A percentile compares a stretch with the other conserved stretches of the same genome.
These are phyloP conservation scores for Byssothecium circinans DNA, from an alignment of 2,329 filamentous ascomycete genomes.

Conservation along the genomic window DNA sequence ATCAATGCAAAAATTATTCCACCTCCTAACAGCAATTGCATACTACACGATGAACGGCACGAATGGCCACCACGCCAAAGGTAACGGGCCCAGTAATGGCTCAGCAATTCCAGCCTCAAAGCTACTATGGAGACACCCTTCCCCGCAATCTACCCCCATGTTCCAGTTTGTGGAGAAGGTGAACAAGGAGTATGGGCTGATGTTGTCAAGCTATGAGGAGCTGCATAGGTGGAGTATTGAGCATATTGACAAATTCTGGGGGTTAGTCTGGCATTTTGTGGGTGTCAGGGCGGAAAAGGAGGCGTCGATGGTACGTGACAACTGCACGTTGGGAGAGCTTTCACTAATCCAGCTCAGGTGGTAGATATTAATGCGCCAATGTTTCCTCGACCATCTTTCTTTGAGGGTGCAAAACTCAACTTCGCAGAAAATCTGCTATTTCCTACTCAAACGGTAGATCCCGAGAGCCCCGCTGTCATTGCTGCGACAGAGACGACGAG, in stretches of 20 bases:
- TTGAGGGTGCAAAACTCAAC: slow-evolving; percentile 76
- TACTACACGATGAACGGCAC: slow-evolving; percentile 7
- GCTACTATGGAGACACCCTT: slow-evolving; percentile 68
- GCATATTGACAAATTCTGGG: slow-evolving; percentile 78
- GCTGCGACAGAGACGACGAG: slow-evolving; percentile 74
- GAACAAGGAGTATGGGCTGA: slow-evolving; percentile 66
- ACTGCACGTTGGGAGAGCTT: slow-evolving; percentile 5
- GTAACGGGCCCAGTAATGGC: slow-evolving; percentile 24
- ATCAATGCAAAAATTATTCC: no score
- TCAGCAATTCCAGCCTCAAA: slow-evolving; percentile 16
- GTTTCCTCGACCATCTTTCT: slow-evolving; percentile 88
- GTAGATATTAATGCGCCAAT: slow-evolving; percentile 68
- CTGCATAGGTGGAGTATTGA: slow-evolving; percentile 85
- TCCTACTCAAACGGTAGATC: slow-evolving; percentile 62
- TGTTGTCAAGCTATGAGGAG: slow-evolving; percentile 68
- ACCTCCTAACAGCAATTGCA: slow-evolving; percentile 2
- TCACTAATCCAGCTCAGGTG: slow-evolving; percentile 56
- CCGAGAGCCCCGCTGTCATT: slow-evolving; percentile 70
- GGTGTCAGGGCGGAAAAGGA: slow-evolving; percentile 69
- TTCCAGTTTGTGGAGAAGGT: slow-evolving; percentile 70
- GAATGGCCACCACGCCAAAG: slow-evolving; percentile 12
- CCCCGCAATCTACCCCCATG: slow-evolving; percentile 69
- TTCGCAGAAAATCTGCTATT: slow-evolving; percentile 95
- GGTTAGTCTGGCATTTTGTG: slow-evolving; percentile 79
- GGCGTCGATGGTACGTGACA: slow-evolving; percentile 59